A percentile compares a stretch with the other conserved stretches of the same genome.
These are phyloP conservation scores for Mucor velutinosus DNA, from an alignment of 371 early-diverging fungal species.

Conservation along the genomic window DNA sequence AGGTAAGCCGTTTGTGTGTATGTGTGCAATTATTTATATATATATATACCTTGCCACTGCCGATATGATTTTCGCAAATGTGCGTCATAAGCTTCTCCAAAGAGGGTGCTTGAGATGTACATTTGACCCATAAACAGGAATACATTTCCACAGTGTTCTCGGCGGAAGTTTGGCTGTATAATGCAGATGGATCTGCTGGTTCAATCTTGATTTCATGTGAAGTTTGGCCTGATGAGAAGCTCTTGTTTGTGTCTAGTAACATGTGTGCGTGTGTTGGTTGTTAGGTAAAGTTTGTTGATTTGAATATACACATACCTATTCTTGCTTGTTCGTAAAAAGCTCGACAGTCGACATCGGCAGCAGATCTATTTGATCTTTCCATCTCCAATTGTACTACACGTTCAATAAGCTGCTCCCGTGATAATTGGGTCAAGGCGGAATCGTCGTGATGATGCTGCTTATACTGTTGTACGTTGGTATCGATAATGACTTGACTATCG, in stretches of 20 bases:
- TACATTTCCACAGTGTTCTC: constrained; percentile 17
- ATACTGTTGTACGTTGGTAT: neutral
- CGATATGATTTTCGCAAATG: constrained; percentile 28
- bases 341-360: neutral
- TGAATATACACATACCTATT: neutral
- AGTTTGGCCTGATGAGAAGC: neutral
- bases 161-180: neutral
- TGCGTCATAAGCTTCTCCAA: constrained; percentile 50
- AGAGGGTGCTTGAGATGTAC: constrained; percentile 51
- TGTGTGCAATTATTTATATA: neutral
- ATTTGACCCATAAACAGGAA: constrained; percentile 65
- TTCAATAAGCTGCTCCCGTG: constrained; percentile 42
- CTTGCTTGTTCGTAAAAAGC: neutral
- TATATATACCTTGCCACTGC: constrained; percentile 28
- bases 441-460: neutral
- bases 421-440: constrained; percentile 21
- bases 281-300: neutral
- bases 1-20: neutral
- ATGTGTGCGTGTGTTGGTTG: neutral
- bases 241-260: neutral
- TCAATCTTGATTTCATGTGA: neutral
- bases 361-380: constrained; percentile 22
- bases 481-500: neutral
- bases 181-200: neutral
- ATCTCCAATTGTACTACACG: constrained; percentile 43